Evolutionary conservation across 257 asterid genomes (phyloP).

Genomic region (Ophiorrhiza pumila): DNA sequence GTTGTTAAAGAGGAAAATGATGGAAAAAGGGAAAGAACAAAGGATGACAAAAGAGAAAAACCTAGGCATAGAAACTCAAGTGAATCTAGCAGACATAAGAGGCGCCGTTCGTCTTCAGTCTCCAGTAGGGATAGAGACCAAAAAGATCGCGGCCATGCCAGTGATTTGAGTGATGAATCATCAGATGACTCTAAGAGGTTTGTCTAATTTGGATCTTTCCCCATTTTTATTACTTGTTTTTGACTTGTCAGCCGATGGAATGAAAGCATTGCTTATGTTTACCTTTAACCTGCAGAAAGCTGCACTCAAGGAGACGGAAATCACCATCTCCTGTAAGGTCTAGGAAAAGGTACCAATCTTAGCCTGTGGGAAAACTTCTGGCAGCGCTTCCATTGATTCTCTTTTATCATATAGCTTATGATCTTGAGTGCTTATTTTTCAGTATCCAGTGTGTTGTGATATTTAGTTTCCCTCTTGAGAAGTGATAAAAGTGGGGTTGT

Average conservation of each 20-base stretch:
- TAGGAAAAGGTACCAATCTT: constrained; percentile 64
- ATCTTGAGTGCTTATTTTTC: not conserved
- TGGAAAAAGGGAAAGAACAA: constrained; percentile 45
- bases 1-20: constrained; percentile 43
- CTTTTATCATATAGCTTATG: not conserved
- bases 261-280: constrained; percentile 12
- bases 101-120: constrained; percentile 59
- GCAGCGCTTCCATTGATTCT: not conserved
- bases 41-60: constrained; percentile 64
- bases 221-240: constrained; percentile 22
- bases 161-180: constrained; percentile 64
- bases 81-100: constrained; percentile 61
- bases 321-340: constrained; percentile 80
- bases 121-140: constrained; percentile 56
- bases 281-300: constrained; percentile 56
- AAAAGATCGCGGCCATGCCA: constrained; percentile 45
- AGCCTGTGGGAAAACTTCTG: not conserved
- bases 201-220: constrained; percentile 6
- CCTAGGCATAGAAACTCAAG: constrained; percentile 50
- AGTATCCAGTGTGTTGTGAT: not conserved
- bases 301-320: constrained; percentile 53
- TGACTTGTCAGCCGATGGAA: not conserved
- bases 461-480: not conserved
- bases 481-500: not conserved
- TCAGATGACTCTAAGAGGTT: constrained; percentile 77